Evolutionary conservation across 768 basidiomycete species (phyloP), one percentile per base, ranked within the genome.

Genomic region (Glaciozyma martinii): DNA sequence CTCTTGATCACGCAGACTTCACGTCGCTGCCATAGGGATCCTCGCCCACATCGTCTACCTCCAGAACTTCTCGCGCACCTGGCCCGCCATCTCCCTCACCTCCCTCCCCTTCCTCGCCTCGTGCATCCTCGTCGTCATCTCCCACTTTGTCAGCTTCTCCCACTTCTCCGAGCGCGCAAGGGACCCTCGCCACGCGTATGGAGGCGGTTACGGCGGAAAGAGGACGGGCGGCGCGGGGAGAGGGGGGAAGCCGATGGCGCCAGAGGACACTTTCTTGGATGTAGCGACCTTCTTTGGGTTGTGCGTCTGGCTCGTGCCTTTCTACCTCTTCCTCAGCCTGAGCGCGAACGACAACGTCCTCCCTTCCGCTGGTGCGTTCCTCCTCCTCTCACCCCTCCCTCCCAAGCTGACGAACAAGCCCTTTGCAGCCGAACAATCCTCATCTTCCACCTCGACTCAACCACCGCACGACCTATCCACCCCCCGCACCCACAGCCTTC

Each of bases 71-170:
- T 89, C 90, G 15, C 71, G 78, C 8, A 81, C 81, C 29, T 99
- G 95, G 94, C 95, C 95, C 1, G 78, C 90, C 75, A 97, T 99
- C 71, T 92, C 90, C 3, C 82, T 99, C 56, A 82, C 89, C 21
- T 97, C 93, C 0, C 74, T 79, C 25, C 83, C 85, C 9, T 98
- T 99, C 81, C 76, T 98, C 54, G 81, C 83, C 0, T 97, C 93
- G 0, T 95, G 92, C 76, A 68, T 82, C 25, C 79, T 93, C 61
- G 94, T 95, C 68, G 82, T 99, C 62, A 76, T 79, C 1, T 90
- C 97, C 78, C 95, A 98, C 77, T 97, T 97, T 75, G 76, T 90
- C 47, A 97, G 93, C 90, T 99, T 99, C 80, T 90, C 89, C 78
- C 82, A 98, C 78, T 98, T 98, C 76, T 84, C 92, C 2, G 66